Evolutionary conservation across 768 basidiomycete genomes (phyloP), one percentile per base, ranked within the genome.

Genomic region (Psilocybe sp.): DNA sequence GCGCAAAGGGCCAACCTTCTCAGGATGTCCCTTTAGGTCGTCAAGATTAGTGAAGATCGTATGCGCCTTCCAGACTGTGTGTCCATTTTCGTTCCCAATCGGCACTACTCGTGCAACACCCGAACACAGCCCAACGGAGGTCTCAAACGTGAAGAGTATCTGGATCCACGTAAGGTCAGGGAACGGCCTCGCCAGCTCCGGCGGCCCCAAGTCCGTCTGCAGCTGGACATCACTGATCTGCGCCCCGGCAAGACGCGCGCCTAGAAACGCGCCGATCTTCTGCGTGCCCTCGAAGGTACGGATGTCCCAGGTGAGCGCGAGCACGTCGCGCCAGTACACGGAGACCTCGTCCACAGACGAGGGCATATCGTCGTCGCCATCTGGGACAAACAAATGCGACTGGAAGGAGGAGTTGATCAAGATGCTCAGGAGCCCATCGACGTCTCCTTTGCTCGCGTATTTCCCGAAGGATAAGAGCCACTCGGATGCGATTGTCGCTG

Each of bases 301-400:
- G 42, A 84, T 77, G 50, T 81, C 74, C 81, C 81, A 85, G 14
- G 84, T 84, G 47, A 85, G 69, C 0, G 79, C 73, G n/a, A 83
- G 73, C 45, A 78, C 68, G 54, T 85, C 84, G 11, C 82, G 67
- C 84, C 83, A 85, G 50, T 76, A 77, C 4, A 69, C 70, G 10
- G 58, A 53, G 2, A 59, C 44, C 16, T 55, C 51, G 20, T 45
- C 44, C 11, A 54, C 41, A 19, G 45, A 45, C 11, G 55, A 38
- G 2, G 56, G 53, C 5, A 28, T 28, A 7, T 50, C 46, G 16
- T 53, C 49, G 13, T 47, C 39, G 6, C 46, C 54, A 5, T 28
- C 47, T 11, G 51, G 32, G 35, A 57, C 44, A 47, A 63, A 58
- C 16, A 57, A 40, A 20, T 54, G 52, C 11, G 59, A 57, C 18